Evolutionary conservation across 192 early-diverging fungal genomes (phyloP), one percentile per base, ranked within the genome.

Genomic region (Linnemannia hyalina): DNA sequence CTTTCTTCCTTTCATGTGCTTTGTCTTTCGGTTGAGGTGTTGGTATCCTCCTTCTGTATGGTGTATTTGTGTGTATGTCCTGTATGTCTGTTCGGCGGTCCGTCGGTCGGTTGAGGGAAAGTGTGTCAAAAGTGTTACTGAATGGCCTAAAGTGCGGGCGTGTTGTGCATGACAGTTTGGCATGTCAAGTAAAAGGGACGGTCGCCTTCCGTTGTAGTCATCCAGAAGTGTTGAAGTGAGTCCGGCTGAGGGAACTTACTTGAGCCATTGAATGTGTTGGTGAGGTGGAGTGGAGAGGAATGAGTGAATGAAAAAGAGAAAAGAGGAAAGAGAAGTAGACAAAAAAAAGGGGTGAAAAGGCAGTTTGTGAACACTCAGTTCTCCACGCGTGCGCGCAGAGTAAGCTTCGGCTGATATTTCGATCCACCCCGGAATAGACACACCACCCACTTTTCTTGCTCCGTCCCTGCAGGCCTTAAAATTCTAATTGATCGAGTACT

Each of bases 191-290:
- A 3, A 40, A 40, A 40, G 38, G 6, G 38, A 40, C 38, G 38
- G 1, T 40, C 38, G 38, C 38, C n/a, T 68, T 22, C 23, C 65
- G 40, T 32, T 38, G 23, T 2, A 1, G 49, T 55, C 47, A 57
- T 55, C 18, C 49, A 22, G 8, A 23, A 16, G 4, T 9, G 32
- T 36, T n/a, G 26, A 11, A n/a, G 9, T 10, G 13, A 65, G 60
- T 65, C 60, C 60, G 13, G 54, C 20, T 10, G 70, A 11, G 26
- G 15, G 40, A 18, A 69, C 81, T 70, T 83, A 83, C 82, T 75
- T 82, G 76, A 55, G 82, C 65, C 82, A 84, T 84, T 44, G 60
- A 1, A 52, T 52, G 49, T 52, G 36, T 68, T 29, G 16, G 41
- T 13, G 9, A 26, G 20, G 23, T 4, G 70, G 69, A 71, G 42